These are phyloP conservation scores for Phlegmacium glaucopus DNA, from an alignment of 768 basidiomycete species.

Conservation along the genomic window DNA sequence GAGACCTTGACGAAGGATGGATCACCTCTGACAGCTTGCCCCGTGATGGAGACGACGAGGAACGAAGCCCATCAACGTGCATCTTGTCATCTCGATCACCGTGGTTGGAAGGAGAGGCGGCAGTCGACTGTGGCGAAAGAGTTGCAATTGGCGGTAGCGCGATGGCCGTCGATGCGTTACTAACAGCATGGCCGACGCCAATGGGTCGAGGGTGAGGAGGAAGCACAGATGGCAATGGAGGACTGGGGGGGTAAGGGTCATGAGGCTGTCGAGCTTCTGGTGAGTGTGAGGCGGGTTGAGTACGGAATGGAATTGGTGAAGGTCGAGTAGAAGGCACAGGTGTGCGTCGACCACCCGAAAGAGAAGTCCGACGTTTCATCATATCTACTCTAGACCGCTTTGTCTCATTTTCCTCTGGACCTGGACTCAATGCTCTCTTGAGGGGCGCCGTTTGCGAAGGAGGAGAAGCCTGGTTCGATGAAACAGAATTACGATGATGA, in stretches of 20 bases:
- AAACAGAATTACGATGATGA: conserved; percentile 64
- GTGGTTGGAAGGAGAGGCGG: conserved; percentile 45
- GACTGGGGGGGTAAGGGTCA: conserved; percentile 49
- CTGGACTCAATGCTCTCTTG: conserved; percentile 71
- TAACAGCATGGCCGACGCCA: conserved; percentile 44
- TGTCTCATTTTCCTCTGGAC: conserved; percentile 47
- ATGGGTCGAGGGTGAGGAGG: conserved; percentile 77
- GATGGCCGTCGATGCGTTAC: conserved; percentile 35
- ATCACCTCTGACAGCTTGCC: conserved; percentile 52
- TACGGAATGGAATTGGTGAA: conserved; percentile 72
- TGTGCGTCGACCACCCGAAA: conserved; percentile 49
- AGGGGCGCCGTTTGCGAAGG: conserved; percentile 42
- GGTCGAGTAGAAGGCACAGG: conserved; percentile 61
- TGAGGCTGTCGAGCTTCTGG: conserved; percentile 56
- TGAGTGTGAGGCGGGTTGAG: conserved; percentile 65
- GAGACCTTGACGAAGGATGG: conserved; percentile 46
- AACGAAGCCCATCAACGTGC: conserved; percentile 46
- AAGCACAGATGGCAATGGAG: conserved; percentile 56
- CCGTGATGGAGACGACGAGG: conserved; percentile 49
- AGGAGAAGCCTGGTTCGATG: conserved; percentile 68
- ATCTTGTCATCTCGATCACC: conserved; percentile 49
- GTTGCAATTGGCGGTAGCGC: conserved; percentile 71
- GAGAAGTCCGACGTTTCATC: conserved; percentile 48
- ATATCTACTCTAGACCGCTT: conserved; percentile 66
- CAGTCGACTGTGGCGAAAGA: conserved; percentile 57